Percentiles rank a stretch among this genome's conserved stretches.
phyloP scores from a whole-genome alignment of 2,329 filamentous ascomycete genomes.

The Cryphonectria carpinicola region DNA sequence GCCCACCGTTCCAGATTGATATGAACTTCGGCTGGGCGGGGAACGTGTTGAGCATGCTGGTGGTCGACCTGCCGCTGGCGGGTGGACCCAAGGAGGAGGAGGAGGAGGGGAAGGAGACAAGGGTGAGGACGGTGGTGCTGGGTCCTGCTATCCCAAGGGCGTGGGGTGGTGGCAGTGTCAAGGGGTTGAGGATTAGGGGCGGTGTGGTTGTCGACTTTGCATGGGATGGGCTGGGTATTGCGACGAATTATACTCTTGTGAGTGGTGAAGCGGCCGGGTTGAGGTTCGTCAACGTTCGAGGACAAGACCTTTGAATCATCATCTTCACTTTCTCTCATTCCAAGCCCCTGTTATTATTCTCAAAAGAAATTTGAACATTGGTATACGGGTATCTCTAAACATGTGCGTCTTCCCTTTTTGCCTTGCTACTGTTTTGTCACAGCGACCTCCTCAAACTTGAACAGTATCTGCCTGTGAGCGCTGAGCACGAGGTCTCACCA shows the following conservation, averaged over 20 bases:
- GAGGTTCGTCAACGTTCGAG: constrained; percentile 31
- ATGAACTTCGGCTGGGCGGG: constrained; percentile 59
- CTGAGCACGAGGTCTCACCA: neutral
- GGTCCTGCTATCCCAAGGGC: constrained; percentile 51
- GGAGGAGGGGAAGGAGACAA: constrained; percentile 25
- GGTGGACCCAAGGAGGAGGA: constrained; percentile 26
- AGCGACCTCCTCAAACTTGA: neutral
- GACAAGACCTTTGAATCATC: constrained; percentile 15
- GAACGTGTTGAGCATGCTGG: constrained; percentile 54
- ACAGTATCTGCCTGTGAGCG: neutral
- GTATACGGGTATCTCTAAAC: neutral
- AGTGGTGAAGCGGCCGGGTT: constrained; percentile 23
- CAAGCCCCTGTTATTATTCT: neutral
- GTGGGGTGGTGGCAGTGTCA: constrained; percentile 50
- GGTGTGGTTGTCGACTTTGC: constrained; percentile 48
- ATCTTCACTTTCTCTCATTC: too few species aligned
- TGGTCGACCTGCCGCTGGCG: constrained; percentile 50
- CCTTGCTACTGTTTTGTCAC: neutral
- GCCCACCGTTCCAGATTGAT: constrained; percentile 60
- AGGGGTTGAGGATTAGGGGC: constrained; percentile 48
- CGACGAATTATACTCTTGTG: constrained; percentile 30
- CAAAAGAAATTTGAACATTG: neutral
- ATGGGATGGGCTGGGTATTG: constrained; percentile 46
- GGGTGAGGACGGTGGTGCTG: constrained; percentile 44
- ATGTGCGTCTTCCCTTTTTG: neutral